Evolutionary conservation across 2,329 filamentous ascomycete genomes (phyloP).

Genomic region (Alternaria novae-zelandiae): DNA sequence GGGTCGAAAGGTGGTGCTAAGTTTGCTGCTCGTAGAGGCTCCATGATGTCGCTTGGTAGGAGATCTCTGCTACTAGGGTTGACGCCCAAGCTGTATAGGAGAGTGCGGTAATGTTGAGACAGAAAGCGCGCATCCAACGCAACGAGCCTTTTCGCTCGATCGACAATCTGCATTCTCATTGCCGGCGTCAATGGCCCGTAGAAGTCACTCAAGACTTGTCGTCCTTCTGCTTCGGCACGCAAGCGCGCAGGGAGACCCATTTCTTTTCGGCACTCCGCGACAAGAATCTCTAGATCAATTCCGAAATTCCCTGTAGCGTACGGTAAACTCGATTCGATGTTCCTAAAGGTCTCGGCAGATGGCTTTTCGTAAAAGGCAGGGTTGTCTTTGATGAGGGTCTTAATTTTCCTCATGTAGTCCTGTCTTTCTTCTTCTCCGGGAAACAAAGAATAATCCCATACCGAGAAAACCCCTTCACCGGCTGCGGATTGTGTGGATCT

Average conservation of each 20-base stretch:
- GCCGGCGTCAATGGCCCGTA: slow-evolving; percentile 26
- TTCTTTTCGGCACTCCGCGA: slow-evolving; percentile 15
- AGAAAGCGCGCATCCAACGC: slow-evolving; percentile 19
- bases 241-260: background rate
- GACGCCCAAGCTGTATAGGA: slow-evolving; percentile 28
- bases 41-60: slow-evolving; percentile 35
- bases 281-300: slow-evolving; percentile 16
- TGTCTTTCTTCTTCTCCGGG: slow-evolving; percentile 26
- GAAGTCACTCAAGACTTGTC: slow-evolving; percentile 26
- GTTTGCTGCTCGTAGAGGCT: slow-evolving; percentile 27
- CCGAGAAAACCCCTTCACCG: background rate
- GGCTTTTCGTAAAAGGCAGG: slow-evolving; percentile 6
- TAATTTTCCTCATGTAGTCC: slow-evolving; percentile 22
- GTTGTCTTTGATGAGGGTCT: slow-evolving; percentile 17
- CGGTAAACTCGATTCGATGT: slow-evolving; percentile 13
- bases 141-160: slow-evolving; percentile 26
- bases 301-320: slow-evolving; percentile 21
- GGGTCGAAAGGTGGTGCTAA: slow-evolving; percentile 22
- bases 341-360: background rate
- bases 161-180: slow-evolving; percentile 18
- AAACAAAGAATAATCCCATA: slow-evolving; percentile 27
- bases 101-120: slow-evolving; percentile 5
- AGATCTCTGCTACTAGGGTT: slow-evolving; percentile 14
- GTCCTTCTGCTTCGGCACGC: background rate
- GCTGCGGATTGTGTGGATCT: background rate